Base-by-base conservation (phyloP, 805 yeast species). In the Sugiyamaella chiloensis region DNA sequence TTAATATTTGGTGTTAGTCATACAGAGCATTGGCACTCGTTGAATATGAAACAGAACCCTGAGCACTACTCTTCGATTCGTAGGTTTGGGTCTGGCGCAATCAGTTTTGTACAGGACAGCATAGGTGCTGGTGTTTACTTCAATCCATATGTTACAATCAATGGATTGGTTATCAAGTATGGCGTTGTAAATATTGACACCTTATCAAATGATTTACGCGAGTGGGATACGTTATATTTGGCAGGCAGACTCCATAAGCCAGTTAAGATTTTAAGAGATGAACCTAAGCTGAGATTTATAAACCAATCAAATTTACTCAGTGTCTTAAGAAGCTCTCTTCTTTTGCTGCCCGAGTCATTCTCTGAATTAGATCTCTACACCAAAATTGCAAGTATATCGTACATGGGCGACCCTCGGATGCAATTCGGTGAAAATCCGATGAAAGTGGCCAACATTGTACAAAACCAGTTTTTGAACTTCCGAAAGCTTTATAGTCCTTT, bases 191-290 rank as follows among this genome's bases (percentile, higher is more conserved):
- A 87, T 3, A 72, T 78, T 53, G 75, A 78, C 19, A 74, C 74
- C 7, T 66, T 87, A 17, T 65, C 81, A 31, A 71, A 71, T 30
- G 99, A 93, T 66, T 68, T 93, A 23, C 71, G 78, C n/a, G 79
- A 83, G 47, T 93, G 99, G 99, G 72, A 80, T 24, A 78, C 89
- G 0, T 75, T 93, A 58, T 93, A 93, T 59, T 61, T 93, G 16
- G 95, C 96, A 1, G 99, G 99, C 1, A 73, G 99, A 52, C 70
- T 93, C 49, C 99, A 93, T 58, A 93, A 93, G 60, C 99, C 99
- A 0, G 95, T 91, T 4, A 83, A 85, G 51, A 74, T 86, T 27
- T 63, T 87, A 32, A 75, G 80, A 53, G 86, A 81, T 57, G 81
- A 83, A 49, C 73, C 83, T 1, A 72, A 78, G 58, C 73, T 86